Conservation (phyloP, 225 moss, liverwort and hornwort species). For the Physcomitrium patens region DNA sequence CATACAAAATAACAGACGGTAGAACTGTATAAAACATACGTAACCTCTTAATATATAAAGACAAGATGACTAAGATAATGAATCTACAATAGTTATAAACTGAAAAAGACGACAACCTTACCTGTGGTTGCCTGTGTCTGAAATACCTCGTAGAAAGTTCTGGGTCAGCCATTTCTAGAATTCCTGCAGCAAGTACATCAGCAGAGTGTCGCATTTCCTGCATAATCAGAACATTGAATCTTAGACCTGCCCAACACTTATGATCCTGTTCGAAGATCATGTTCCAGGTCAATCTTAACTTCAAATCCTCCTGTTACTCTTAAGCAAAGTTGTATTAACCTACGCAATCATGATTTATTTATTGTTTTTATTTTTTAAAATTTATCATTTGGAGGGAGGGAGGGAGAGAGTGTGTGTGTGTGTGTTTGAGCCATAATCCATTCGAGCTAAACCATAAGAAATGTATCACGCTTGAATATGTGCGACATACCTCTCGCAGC, state of each 20-base stretch:
- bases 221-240: constrained; percentile 25
- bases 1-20: neutral
- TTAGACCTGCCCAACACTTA: constrained; percentile 11
- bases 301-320: constrained; percentile 1
- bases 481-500: constrained; percentile 65
- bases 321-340: constrained; percentile 12
- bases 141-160: constrained; percentile 71
- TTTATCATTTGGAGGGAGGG: too few relatives aligned
- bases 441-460: neutral
- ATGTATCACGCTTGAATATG: constrained; percentile 2
- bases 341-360: neutral
- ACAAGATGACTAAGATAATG: constrained; percentile 8
- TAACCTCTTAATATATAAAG: neutral
- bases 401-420: too few relatives aligned
- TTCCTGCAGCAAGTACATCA: constrained; percentile 84
- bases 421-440: neutral
- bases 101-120: constrained; percentile 21
- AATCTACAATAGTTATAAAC: neutral
- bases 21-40: neutral
- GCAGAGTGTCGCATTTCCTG: constrained; percentile 95
- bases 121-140: constrained; percentile 51
- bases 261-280: constrained; percentile 7
- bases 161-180: constrained; percentile 85
- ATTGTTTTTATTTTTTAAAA: too few relatives aligned
- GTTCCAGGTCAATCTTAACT: constrained; percentile 2